Evolutionary conservation across 225 moss, liverwort and hornwort species (phyloP), one percentile per base, ranked within the genome.

Genomic region (Lunularia cruciata): DNA sequence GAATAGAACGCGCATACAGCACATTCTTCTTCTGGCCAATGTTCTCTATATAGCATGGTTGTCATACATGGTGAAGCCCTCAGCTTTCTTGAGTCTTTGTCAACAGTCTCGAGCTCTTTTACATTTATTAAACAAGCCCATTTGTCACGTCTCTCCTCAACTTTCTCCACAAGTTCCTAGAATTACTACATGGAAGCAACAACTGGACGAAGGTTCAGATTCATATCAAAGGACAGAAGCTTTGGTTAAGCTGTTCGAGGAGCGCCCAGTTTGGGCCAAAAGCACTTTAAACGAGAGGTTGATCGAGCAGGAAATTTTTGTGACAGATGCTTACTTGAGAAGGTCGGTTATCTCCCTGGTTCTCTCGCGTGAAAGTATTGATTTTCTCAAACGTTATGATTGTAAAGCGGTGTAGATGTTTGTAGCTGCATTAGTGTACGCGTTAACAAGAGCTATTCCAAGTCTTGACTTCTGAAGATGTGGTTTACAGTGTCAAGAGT

Each of bases 241-340:
- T 18, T 81, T 93, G 51, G 85, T 79, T 3, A 72, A 68, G 28
- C 72, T 91, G 42, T 99, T 99, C 75, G 80, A 91, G 78, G 93
- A 99, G 78, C 85, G 91, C 40, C 89, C 91, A 20, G 83, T 99
- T 69, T 99, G 98, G 98, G 84, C 93, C 56, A 99, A 87, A 77
- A 77, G 48, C 39, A 87, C 89, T 67, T 82, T 99, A 34, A 89
- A 81, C 67, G 86, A 91, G 47, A 85, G 84, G 68, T 73, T 99
- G 57, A 76, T 81, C 52, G 93, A 87, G 36, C 76, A 88, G 74
- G 88, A 85, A 58, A 81, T 90, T 19, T 59, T 57, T 42, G 75
- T 95, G 52, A 84, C 86, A n/a, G 85, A 83, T 30, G 74, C 78
- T 19, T 85, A 83, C 69, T 78, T 95, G 36, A 90, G 83, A 79